Percentiles rank a stretch among this genome's conserved stretches.
phyloP scores from a whole-genome alignment of 805 yeast genomes.

The Lipomyces chichibuensis region DNA sequence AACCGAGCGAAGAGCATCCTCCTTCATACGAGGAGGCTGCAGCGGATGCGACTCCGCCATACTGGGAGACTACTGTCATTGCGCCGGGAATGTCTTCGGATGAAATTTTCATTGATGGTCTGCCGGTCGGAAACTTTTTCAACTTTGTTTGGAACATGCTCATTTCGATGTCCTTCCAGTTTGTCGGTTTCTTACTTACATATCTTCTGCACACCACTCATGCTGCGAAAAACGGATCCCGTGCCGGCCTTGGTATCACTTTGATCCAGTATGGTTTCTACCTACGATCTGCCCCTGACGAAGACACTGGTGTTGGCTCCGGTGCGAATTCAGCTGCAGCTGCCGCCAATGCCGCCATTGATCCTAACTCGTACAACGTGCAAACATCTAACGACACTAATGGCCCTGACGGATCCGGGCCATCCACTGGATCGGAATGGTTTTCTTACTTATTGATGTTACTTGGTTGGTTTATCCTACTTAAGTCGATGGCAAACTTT shows the following conservation, averaged over 20 bases:
- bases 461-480: conserved; percentile 66
- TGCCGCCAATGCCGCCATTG: conserved; percentile 40
- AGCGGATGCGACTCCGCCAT: conserved; percentile 91
- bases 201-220: conserved; percentile 93
- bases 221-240: conserved; percentile 93
- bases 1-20: conserved; percentile 37
- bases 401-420: conserved; percentile 9
- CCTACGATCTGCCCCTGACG: conserved; percentile 41
- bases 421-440: conserved; percentile 42
- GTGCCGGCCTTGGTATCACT: conserved; percentile 88
- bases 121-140: conserved; percentile 92
- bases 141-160: conserved; percentile 87
- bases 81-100: conserved; percentile 75
- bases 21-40: conserved; percentile 88
- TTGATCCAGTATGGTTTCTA: conserved; percentile 70
- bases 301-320: conserved; percentile 12
- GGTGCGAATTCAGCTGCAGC: conserved; percentile 49
- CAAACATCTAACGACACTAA: conserved; percentile 22
- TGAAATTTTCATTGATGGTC: conserved; percentile 90
- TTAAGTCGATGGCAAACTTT: conserved; percentile 73
- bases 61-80: conserved; percentile 89
- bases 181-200: conserved; percentile 88
- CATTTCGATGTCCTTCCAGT: conserved; percentile 89
- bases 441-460: conserved; percentile 66
- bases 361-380: conserved; percentile 62